Conservation (phyloP, 257 asterid species). For the Leonotis leonurus region DNA sequence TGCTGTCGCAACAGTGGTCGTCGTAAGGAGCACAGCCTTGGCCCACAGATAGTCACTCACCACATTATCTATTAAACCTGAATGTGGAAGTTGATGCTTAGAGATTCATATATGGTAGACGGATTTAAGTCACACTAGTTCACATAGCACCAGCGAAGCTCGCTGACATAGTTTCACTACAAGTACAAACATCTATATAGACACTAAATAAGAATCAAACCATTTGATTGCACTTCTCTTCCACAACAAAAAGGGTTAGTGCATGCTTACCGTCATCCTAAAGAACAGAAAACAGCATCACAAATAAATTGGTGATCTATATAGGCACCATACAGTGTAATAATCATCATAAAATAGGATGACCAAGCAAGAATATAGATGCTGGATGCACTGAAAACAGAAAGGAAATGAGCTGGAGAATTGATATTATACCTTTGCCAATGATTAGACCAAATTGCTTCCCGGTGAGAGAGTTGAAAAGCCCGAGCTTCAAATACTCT, state of each 20-base stretch:
- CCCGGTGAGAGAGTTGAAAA: constrained; percentile 46
- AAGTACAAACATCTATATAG: neutral
- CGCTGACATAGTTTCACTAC: neutral
- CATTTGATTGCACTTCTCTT: too few relatives aligned
- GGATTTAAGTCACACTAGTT: neutral
- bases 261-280: neutral
- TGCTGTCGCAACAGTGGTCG: constrained; percentile 92
- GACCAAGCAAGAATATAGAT: neutral
- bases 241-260: too few relatives aligned
- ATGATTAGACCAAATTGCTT: constrained; percentile 64
- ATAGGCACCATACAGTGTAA: constrained; percentile 1
- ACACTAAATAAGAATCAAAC: neutral
- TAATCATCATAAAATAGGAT: neutral
- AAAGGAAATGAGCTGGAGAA: neutral
- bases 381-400: neutral
- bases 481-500: constrained; percentile 49
- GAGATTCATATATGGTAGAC: neutral
- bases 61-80: constrained; percentile 89
- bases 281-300: neutral
- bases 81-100: constrained; percentile 6
- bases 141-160: too few relatives aligned
- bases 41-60: constrained; percentile 97
- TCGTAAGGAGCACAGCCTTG: constrained; percentile 87
- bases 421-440: constrained; percentile 73
- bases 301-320: neutral